These are phyloP conservation scores for Pythium dissimile DNA, from an alignment of 352 stramenopile species.

Conservation along the genomic window DNA sequence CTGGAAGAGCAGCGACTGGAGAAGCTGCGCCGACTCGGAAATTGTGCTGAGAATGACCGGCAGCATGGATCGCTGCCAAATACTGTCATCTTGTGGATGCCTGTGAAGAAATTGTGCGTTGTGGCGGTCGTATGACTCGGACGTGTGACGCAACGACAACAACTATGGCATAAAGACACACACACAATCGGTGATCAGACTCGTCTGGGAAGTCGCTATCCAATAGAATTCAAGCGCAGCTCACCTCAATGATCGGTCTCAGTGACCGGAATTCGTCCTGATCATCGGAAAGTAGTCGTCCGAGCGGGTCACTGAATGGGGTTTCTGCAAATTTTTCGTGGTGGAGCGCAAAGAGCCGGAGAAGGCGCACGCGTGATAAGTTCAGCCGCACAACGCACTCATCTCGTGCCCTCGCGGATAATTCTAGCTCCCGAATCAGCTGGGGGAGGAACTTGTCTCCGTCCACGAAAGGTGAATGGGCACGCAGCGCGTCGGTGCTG, in stretches of 20 bases:
- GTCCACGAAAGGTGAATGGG: neutral
- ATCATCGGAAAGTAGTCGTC: neutral
- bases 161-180: neutral
- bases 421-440: neutral
- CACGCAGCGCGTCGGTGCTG: neutral
- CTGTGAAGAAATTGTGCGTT: neutral
- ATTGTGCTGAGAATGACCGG: constrained; percentile 6
- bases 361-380: neutral
- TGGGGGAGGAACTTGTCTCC: neutral
- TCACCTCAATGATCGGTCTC: constrained; percentile 1
- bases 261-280: neutral
- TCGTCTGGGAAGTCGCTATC: no score
- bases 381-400: constrained; percentile 1
- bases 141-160: neutral
- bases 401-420: neutral
- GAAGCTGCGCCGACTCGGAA: constrained; percentile 4
- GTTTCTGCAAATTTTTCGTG: neutral
- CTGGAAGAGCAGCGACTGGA: neutral
- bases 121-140: constrained; percentile 8
- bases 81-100: neutral
- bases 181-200: no score
- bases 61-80: constrained; percentile 11
- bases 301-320: neutral
- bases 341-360: constrained; percentile 2
- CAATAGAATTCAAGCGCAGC: neutral